Conservation (phyloP, 495 filamentous ascomycete genomes). For the Astrothelium subdiscretum region DNA sequence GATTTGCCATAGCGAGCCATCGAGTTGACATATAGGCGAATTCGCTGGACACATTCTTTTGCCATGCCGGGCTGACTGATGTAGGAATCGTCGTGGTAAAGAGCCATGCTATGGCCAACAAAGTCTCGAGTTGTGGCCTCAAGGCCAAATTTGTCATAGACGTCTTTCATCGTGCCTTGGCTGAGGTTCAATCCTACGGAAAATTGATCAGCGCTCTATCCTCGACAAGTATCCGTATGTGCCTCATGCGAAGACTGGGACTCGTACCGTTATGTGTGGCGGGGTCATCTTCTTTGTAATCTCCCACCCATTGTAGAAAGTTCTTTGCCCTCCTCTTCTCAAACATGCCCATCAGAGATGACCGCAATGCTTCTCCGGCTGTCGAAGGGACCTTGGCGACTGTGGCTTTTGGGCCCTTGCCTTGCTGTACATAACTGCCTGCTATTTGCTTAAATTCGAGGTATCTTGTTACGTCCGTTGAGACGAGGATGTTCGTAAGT, state of each 20-base stretch:
- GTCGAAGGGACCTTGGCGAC: slow-evolving; percentile 96
- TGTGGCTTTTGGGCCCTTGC: slow-evolving; percentile 64
- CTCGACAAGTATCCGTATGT: background rate
- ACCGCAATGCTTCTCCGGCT: slow-evolving; percentile 78
- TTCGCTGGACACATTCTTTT: slow-evolving; percentile 79
- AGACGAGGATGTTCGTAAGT: slow-evolving; percentile 93
- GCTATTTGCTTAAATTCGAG: slow-evolving; percentile 98
- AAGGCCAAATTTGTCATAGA: slow-evolving; percentile 94
- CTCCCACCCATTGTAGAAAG: slow-evolving; percentile 94
- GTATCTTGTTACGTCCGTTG: slow-evolving; percentile 93
- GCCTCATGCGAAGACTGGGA: background rate
- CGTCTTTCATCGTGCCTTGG: slow-evolving; percentile 81
- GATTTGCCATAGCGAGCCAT: slow-evolving; percentile 98
- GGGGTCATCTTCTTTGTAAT: slow-evolving; percentile 74
- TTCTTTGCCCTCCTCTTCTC: slow-evolving; percentile 95
- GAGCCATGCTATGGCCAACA: slow-evolving; percentile 94
- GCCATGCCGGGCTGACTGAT: slow-evolving; percentile 60
- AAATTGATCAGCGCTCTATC: background rate
- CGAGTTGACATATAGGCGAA: slow-evolving; percentile 92
- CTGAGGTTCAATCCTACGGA: slow-evolving; percentile 66
- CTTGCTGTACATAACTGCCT: slow-evolving; percentile 93
- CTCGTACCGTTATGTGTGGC: slow-evolving; percentile 71
- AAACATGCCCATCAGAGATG: slow-evolving; percentile 90
- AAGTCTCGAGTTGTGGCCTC: slow-evolving; percentile 91
- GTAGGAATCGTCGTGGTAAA: slow-evolving; percentile 83